These are phyloP conservation scores for Fraxinus paxiana DNA, from an alignment of 305 asterid genomes.

Conservation along the genomic window DNA sequence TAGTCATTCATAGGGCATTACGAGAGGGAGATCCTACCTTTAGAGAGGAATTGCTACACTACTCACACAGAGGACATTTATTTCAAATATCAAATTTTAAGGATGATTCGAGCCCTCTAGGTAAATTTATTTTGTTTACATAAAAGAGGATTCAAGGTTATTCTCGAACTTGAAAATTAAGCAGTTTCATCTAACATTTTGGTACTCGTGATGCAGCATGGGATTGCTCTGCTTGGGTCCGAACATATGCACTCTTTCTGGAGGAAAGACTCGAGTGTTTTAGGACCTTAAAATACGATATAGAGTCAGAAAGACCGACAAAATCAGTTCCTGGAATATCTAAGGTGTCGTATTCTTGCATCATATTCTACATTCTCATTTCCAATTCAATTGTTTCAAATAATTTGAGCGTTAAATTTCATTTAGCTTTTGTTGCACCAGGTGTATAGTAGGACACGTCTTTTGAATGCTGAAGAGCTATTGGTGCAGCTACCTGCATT, in stretches of 20 bases:
- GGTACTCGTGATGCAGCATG: conserved; percentile 51
- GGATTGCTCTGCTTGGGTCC: conserved; percentile 93
- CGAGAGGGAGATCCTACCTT: conserved; percentile 82
- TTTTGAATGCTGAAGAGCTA: conserved; percentile 45
- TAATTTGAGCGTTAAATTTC: background rate
- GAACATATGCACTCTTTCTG: conserved; percentile 69
- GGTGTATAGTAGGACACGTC: conserved; percentile 46
- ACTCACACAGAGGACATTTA: conserved; percentile 58
- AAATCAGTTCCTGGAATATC: conserved; percentile 39
- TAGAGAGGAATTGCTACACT: conserved; percentile 56
- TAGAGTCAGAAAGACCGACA: conserved; percentile 52
- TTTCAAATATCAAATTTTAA: conserved; percentile 72
- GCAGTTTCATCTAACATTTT: conserved; percentile 4
- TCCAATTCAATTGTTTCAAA: background rate
- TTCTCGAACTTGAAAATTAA: background rate
- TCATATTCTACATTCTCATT: background rate
- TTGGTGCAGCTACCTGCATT: conserved; percentile 67
- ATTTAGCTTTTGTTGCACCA: conserved; percentile 10
- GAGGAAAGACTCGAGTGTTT: conserved; percentile 85
- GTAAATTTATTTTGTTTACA: conserved; percentile 29
- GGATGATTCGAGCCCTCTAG: conserved; percentile 75
- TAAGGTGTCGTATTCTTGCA: conserved; percentile 34
- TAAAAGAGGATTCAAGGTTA: background rate
- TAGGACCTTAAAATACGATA: conserved; percentile 53
- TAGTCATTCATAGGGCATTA: conserved; percentile 72